phyloP scores from a whole-genome alignment of 768 basidiomycete species.

The Chalciporus chontae region DNA sequence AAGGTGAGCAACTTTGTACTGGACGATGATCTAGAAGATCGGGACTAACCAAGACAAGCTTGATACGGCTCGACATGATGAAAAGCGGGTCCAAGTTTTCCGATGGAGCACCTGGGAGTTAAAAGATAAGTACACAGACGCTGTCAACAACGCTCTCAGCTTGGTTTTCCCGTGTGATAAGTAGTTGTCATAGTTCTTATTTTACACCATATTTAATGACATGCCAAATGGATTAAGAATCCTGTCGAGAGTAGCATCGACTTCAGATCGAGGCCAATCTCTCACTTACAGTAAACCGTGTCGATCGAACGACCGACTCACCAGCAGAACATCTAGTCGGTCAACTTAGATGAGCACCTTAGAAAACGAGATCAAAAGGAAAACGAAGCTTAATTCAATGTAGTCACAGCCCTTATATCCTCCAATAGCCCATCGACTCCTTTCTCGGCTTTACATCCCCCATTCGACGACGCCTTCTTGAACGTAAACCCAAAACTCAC shows the following conservation, averaged over 20 bases:
- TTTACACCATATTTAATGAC: too few relatives aligned
- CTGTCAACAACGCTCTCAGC: too few relatives aligned
- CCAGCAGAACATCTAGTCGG: not conserved
- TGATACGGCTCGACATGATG: constrained; percentile 5
- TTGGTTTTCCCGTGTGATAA: too few relatives aligned
- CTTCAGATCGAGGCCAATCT: too few relatives aligned
- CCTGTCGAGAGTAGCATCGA: too few relatives aligned
- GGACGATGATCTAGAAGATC: too few relatives aligned
- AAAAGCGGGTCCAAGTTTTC: not conserved
- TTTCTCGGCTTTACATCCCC: constrained; percentile 25
- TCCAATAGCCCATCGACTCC: constrained; percentile 22
- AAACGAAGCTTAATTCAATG: constrained; percentile 16
- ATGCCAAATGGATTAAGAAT: too few relatives aligned
- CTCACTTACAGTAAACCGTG: too few relatives aligned
- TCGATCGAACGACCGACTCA: not conserved
- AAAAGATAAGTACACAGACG: too few relatives aligned
- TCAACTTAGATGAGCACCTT: not conserved
- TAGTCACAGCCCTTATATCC: constrained; percentile 14
- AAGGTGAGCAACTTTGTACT: not conserved
- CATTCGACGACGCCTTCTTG: constrained; percentile 23
- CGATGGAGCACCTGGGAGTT: too few relatives aligned
- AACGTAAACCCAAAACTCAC: constrained; percentile 39
- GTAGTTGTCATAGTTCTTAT: too few relatives aligned
- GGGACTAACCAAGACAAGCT: constrained; percentile 6
- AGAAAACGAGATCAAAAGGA: not conserved